A percentile compares a stretch with the other conserved stretches of the same genome.
Evolutionary conservation across 371 early-diverging fungal species (phyloP).

Genomic region (Rhizomucor pusillus): DNA sequence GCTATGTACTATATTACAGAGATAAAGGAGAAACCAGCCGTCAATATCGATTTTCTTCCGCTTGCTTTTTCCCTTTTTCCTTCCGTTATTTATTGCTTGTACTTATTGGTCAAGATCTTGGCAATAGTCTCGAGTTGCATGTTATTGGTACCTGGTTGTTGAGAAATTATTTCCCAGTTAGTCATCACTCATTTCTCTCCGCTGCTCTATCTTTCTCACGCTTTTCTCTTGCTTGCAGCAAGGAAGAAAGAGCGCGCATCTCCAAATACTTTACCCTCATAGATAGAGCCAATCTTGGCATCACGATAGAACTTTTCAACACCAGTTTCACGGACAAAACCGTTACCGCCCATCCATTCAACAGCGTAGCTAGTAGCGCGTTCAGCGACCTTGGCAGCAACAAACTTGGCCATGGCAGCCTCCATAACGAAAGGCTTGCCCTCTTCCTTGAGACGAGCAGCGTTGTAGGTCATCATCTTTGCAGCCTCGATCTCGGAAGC

Average conservation of each 20-base stretch:
- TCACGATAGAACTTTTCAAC: conserved; percentile 97
- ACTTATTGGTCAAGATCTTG: conserved; percentile 73
- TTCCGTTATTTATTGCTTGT: conserved; percentile 40
- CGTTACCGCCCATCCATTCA: conserved; percentile 98
- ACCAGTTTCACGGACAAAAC: conserved; percentile 80
- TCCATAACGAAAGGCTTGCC: conserved; percentile 88
- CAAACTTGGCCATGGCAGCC: conserved; percentile 98
- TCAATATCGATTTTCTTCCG: no score
- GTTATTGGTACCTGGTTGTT: conserved; percentile 79
- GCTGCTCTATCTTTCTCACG: no score
- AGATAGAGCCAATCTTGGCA: conserved; percentile 90
- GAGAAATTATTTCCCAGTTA: conserved; percentile 49
- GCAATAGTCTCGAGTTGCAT: conserved; percentile 97
- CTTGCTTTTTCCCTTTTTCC: no score
- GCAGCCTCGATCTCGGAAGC: conserved; percentile 97
- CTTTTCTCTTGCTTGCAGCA: no score
- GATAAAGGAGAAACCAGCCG: no score
- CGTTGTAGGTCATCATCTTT: conserved; percentile 94
- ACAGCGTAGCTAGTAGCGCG: conserved; percentile 86
- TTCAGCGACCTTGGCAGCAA: conserved; percentile 94
- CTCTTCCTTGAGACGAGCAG: conserved; percentile 94
- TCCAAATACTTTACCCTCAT: conserved; percentile 53
- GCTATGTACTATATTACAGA: no score
- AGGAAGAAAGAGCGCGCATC: not conserved
- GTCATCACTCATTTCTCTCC: conserved; percentile 53